Percentiles rank a stretch among this genome's conserved stretches.
Evolutionary conservation across 352 stramenopile species (phyloP).

Genomic region (Globisporangium iwayamae): DNA sequence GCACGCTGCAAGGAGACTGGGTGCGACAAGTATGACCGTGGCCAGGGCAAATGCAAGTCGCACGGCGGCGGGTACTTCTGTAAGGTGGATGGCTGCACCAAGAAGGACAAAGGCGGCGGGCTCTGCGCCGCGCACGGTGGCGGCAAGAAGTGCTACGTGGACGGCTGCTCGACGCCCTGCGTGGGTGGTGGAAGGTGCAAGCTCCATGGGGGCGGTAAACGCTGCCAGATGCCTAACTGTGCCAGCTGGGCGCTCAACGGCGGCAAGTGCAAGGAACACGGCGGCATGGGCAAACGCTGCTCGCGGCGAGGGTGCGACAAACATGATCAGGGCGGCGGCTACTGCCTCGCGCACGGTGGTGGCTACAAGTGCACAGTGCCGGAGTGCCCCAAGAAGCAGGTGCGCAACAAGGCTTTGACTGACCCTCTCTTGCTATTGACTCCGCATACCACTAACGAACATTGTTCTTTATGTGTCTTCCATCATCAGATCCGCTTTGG

Average conservation of each 20-base stretch:
- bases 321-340: slow-evolving; percentile 75
- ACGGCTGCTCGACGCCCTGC: slow-evolving; percentile 60
- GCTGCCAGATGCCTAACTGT: slow-evolving; percentile 48
- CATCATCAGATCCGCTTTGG: slow-evolving; percentile 53
- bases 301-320: slow-evolving; percentile 63
- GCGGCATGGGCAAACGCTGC: slow-evolving; percentile 67
- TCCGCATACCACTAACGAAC: not conserved
- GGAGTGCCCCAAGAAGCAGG: slow-evolving; percentile 79
- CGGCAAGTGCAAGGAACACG: slow-evolving; percentile 74
- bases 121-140: slow-evolving; percentile 75
- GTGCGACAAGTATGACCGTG: slow-evolving; percentile 73
- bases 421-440: not conserved
- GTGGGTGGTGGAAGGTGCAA: slow-evolving; percentile 74
- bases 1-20: slow-evolving; percentile 71
- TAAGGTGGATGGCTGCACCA: slow-evolving; percentile 66
- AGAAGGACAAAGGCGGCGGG: slow-evolving; percentile 83
- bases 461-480: not conserved
- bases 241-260: slow-evolving; percentile 63
- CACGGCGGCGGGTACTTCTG: slow-evolving; percentile 83
- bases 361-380: slow-evolving; percentile 64
- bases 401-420: slow-evolving; percentile 15
- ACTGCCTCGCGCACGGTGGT: slow-evolving; percentile 68
- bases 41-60: slow-evolving; percentile 76
- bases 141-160: slow-evolving; percentile 79
- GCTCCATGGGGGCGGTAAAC: slow-evolving; percentile 55